These are phyloP conservation scores for Chamaenerion angustifolium DNA, from an alignment of 345 rosid genomes.

Conservation along the genomic window DNA sequence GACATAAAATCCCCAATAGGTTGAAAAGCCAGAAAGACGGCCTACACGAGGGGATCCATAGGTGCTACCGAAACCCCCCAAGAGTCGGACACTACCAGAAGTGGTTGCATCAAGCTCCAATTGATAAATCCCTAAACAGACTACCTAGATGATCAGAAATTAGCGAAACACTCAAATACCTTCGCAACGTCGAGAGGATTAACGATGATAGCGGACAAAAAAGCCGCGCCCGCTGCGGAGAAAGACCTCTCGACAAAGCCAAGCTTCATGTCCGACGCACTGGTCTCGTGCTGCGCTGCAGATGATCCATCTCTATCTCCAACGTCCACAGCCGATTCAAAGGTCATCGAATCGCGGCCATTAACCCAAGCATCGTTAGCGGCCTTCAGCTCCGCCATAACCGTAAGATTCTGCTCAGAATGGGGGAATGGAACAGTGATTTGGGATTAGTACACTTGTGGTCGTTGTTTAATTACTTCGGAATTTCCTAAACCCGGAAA, in stretches of 20 bases:
- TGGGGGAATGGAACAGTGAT: not conserved
- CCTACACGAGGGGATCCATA: too few species aligned
- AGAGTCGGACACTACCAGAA: too few species aligned
- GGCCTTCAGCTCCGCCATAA: conserved; percentile 16
- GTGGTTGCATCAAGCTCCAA: too few species aligned
- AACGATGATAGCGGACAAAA: conserved; percentile 66
- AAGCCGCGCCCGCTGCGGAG: conserved; percentile 92
- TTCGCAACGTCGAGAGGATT: conserved; percentile 95
- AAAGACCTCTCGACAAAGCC: conserved; percentile 61
- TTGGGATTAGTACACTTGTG: too few species aligned
- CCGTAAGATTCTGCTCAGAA: not conserved
- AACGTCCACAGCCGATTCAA: conserved; percentile 12
- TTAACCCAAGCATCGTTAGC: conserved; percentile 16
- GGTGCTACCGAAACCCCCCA: too few species aligned
- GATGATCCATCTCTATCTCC: conserved; percentile 11
- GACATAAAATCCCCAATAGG: too few species aligned
- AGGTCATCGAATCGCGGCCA: conserved; percentile 7
- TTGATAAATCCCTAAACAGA: too few species aligned
- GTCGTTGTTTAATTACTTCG: too few species aligned
- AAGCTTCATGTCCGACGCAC: conserved; percentile 23
- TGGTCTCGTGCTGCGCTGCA: conserved; percentile 12
- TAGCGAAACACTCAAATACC: conserved; percentile 17
- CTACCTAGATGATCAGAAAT: not conserved
- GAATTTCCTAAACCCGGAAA: not conserved
- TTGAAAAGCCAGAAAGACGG: too few species aligned